Evolutionary conservation across 2,329 filamentous ascomycete species (phyloP).

Genomic region (Diaporthe ampelina): DNA sequence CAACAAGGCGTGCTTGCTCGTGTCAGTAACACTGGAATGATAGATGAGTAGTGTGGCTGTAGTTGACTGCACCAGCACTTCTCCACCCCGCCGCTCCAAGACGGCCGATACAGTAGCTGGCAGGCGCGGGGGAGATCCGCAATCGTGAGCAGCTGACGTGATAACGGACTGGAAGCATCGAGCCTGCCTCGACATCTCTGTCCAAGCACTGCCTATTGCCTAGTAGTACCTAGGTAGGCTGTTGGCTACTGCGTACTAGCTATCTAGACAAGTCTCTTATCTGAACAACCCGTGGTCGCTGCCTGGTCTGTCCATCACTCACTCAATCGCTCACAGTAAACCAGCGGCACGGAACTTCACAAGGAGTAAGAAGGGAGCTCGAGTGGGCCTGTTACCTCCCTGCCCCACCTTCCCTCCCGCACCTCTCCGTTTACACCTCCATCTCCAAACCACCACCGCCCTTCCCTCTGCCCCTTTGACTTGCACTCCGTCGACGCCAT

Average conservation of each 20-base stretch:
- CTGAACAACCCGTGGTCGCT: constrained; percentile 2
- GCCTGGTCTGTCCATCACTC: constrained; percentile 14
- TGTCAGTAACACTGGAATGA: background rate
- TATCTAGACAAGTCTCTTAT: constrained; percentile 14
- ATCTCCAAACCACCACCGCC: background rate
- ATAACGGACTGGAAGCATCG: background rate
- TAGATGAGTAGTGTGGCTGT: background rate
- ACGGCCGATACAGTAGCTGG: background rate
- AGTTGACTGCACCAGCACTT: background rate
- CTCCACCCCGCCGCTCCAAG: background rate
- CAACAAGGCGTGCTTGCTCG: background rate
- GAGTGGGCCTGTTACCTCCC: constrained; percentile 3
- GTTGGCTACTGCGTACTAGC: background rate
- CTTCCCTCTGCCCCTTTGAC: constrained; percentile 1
- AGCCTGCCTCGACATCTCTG: background rate
- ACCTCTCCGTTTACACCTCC: constrained; percentile 13
- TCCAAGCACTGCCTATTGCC: background rate
- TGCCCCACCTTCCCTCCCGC: constrained; percentile 21
- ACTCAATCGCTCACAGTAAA: background rate
- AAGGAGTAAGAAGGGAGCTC: background rate
- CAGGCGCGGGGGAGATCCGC: constrained; percentile 9
- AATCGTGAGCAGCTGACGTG: constrained; percentile 5
- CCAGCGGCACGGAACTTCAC: constrained; percentile 15
- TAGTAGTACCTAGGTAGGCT: no score
- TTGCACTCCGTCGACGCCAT: background rate